Conservation (phyloP, 83 land plant genomes). For the Diphasiastrum complanatum region DNA sequence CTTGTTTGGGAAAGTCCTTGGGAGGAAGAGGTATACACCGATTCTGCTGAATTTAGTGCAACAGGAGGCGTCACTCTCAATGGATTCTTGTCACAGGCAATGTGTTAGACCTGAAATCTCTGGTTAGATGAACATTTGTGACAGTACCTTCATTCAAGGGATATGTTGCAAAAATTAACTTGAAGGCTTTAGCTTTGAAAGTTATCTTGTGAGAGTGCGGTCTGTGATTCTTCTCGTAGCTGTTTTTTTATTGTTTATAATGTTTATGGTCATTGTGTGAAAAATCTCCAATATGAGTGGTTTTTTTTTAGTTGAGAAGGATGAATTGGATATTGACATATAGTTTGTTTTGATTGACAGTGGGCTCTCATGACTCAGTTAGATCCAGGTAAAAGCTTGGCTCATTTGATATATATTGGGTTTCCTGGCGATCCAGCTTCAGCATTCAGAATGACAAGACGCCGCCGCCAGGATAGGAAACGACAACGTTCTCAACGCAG, state of each 20-base stretch:
- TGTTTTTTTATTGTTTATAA: no score
- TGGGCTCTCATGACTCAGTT: slow-evolving; percentile 94
- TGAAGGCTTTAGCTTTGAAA: no score
- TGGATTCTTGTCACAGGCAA: slow-evolving; percentile 81
- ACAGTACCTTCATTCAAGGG: no score
- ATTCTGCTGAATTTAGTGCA: slow-evolving; percentile 62
- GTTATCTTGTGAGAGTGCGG: no score
- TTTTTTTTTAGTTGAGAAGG: background rate
- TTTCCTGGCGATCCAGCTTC: slow-evolving; percentile 68
- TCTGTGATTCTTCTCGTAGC: no score
- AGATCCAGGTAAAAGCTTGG: slow-evolving; percentile 72
- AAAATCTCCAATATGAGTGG: no score
- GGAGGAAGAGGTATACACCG: slow-evolving; percentile 55
- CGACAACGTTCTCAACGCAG: slow-evolving; percentile 69
- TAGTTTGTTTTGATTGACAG: slow-evolving; percentile 45
- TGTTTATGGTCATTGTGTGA: no score
- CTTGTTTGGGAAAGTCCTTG: no score
- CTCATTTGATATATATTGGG: slow-evolving; percentile 78
- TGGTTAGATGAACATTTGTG: no score
- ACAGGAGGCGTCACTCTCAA: slow-evolving; percentile 67
- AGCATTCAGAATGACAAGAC: slow-evolving; percentile 64
- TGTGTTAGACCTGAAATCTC: no score
- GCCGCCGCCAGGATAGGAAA: slow-evolving; percentile 78
- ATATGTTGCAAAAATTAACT: no score
- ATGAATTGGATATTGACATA: no score